phyloP scores from a whole-genome alignment of 1,284 basidiomycete species.

The Sporisorium reilianum region DNA sequence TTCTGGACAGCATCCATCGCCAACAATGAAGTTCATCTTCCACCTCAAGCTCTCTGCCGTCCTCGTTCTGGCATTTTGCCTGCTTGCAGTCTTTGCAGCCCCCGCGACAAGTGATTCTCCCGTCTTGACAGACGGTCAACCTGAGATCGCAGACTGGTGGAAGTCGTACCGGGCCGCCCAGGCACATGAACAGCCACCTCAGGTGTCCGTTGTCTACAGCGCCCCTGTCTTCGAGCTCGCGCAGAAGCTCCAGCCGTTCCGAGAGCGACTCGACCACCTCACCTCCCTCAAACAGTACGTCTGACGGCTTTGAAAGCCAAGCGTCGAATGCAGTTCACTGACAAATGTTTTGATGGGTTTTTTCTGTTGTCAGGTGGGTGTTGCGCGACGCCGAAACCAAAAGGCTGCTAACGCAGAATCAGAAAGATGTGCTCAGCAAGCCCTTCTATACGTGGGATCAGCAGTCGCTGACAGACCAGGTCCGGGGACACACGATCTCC shows the following conservation, averaged over 20 bases:
- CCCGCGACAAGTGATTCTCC: neutral
- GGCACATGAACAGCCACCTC: neutral
- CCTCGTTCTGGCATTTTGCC: neutral
- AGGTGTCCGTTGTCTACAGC: neutral
- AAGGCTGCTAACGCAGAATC: neutral
- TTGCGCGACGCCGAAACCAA: conserved; percentile 6
- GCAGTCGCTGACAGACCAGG: neutral
- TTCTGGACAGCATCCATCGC: neutral
- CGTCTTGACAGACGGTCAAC: neutral
- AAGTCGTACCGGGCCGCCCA: neutral
- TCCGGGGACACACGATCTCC: neutral
- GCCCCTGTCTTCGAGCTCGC: neutral
- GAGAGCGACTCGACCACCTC: neutral
- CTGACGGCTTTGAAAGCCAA: neutral
- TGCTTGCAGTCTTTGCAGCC: neutral
- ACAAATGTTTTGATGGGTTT: neutral
- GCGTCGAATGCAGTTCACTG: neutral
- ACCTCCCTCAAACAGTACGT: neutral
- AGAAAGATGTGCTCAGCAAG: conserved; percentile 1
- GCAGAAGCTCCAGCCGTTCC: neutral
- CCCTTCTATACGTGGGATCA: conserved; percentile 18
- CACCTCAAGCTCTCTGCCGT: neutral
- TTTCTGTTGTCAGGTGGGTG: conserved; percentile 1
- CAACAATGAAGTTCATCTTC: neutral
- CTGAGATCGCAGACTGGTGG: neutral